Conservation (phyloP, 2,329 filamentous ascomycete species). For the Sphaerostilbella broomeana region DNA sequence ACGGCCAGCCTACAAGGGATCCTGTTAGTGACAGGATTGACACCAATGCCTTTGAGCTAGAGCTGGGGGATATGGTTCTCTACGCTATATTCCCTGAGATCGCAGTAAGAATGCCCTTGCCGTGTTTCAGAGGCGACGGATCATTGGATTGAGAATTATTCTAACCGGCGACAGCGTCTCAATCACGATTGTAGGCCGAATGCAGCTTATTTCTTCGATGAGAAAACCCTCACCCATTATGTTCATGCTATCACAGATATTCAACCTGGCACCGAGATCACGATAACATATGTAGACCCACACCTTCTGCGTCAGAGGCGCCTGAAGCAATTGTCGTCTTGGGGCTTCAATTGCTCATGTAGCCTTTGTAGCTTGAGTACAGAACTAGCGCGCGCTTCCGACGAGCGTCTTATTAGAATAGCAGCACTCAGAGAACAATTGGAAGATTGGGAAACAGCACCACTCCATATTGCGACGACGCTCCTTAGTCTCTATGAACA, state of each 20-base stretch:
- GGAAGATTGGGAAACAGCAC: conserved; percentile 13
- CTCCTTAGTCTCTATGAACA: conserved; percentile 34
- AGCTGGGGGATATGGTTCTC: background rate
- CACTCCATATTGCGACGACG: conserved; percentile 32
- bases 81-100: conserved; percentile 14
- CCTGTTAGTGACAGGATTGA: conserved; percentile 10
- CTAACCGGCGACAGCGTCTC: conserved; percentile 27
- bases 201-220: conserved; percentile 37
- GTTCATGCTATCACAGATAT: conserved; percentile 35
- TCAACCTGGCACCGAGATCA: conserved; percentile 36
- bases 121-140: no score
- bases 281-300: conserved; percentile 35
- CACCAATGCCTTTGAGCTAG: conserved; percentile 14
- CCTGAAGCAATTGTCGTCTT: conserved; percentile 26
- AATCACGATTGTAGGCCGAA: conserved; percentile 43
- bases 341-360: conserved; percentile 38
- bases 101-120: conserved; percentile 10
- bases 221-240: conserved; percentile 31
- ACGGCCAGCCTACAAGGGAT: conserved; percentile 1
- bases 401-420: conserved; percentile 33
- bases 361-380: conserved; percentile 28
- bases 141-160: background rate
- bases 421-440: background rate
- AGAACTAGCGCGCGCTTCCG: conserved; percentile 26
- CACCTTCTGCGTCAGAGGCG: conserved; percentile 22